Base-by-base conservation (phyloP, 352 stramenopile genomes). In the Bremia lactucae region DNA sequence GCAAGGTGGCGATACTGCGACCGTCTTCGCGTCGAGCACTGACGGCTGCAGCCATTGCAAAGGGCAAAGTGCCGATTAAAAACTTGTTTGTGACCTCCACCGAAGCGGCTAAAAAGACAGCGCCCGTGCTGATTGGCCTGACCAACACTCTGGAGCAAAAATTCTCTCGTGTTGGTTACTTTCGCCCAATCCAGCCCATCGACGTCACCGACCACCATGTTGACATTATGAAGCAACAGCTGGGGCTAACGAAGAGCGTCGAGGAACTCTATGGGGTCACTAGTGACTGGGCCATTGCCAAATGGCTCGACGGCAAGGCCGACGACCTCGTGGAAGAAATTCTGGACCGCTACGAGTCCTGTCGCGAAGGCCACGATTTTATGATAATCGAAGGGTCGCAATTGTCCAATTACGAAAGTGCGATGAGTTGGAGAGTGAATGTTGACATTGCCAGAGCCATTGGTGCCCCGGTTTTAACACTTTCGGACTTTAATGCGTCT, bases 371-470 rank as follows among this genome's bases (percentile, higher is more conserved):
- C 25, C 74, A 89, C 53, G 76, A 89, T 59, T 89, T 89, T 41
- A 80, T 89, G 65, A 76, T 89, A 51, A 79, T 89, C 25, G 76
- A 89, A 42, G 76, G 76, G n/a, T 75, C 73, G 6, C 63, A 71
- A 39, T 44, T 89, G 29, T 68, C 70, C 19, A 57, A 78, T 43
- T 64, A 79, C 57, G 73, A 89, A 39, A 72, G 69, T 22, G 61
- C 67, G 3, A 74, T 82, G 66, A 83, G 70, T 58, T 89, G 73
- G 76, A 81, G 83, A 38, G 70, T 89, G 41, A 83, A 89, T 44
- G 61, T 72, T 11, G 73, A 89, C 42, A 76, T 89, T 44, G 76
- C 76, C 42, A 83, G 81, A 35, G 65, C 73, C 16, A 54, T 89
- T 6, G 73, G 73, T 6, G 59, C 73, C 4, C 72, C 72, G 4